Conservation (phyloP, 1,284 basidiomycete genomes). For the Ustanciosporium gigantosporum region DNA sequence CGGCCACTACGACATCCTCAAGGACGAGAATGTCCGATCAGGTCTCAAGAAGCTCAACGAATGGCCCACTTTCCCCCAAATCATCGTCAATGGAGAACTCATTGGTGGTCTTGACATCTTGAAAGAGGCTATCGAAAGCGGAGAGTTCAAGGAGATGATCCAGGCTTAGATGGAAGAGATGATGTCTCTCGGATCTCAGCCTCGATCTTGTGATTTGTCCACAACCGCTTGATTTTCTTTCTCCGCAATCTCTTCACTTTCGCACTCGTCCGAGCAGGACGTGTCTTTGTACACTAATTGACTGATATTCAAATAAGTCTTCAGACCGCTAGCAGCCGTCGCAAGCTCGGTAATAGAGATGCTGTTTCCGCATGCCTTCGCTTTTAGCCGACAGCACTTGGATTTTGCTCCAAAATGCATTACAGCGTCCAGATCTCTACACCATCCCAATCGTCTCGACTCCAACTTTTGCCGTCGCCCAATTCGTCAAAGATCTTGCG, state of each 20-base stretch:
- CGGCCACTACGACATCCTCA: slow-evolving; percentile 75
- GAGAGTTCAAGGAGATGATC: slow-evolving; percentile 70
- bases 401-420: too few species aligned
- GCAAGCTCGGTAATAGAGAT: too few species aligned
- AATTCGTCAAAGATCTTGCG: slow-evolving; percentile 69
- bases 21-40: slow-evolving; percentile 73
- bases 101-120: slow-evolving; percentile 69
- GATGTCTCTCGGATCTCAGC: too few species aligned
- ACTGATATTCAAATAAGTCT: too few species aligned
- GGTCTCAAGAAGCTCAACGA: slow-evolving; percentile 82
- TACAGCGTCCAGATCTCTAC: slow-evolving; percentile 79
- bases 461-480: slow-evolving; percentile 66
- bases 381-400: too few species aligned
- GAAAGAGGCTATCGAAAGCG: slow-evolving; percentile 63
- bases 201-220: too few species aligned
- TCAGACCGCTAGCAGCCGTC: too few species aligned
- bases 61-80: slow-evolving; percentile 75
- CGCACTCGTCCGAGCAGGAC: too few species aligned
- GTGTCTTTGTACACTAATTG: slow-evolving; percentile 25
- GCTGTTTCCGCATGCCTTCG: too few species aligned
- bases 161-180: not conserved
- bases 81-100: slow-evolving; percentile 73
- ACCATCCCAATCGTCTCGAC: slow-evolving; percentile 73
- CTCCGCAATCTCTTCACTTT: too few species aligned
- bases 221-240: too few species aligned